Evolutionary conservation across 306 rosid genomes (phyloP), one percentile per base, ranked within the genome.

Genomic region (Arachis hypogaea): DNA sequence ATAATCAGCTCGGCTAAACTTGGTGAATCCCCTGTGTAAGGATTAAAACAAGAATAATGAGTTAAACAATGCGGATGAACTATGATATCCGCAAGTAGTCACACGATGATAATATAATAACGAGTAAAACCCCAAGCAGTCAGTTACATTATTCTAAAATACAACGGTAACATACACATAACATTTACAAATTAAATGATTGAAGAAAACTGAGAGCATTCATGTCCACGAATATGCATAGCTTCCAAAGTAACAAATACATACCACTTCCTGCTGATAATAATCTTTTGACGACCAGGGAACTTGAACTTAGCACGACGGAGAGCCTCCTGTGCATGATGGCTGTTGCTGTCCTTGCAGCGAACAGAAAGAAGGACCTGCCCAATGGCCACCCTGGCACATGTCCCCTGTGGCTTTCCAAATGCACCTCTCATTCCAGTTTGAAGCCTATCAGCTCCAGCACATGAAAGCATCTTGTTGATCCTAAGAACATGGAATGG

Each of bases 391-490:
- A 90, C 93, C 38, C 97, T 81, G 8, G 97, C 93, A 65, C 93
- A 88, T 0, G 85, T 79, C 0, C 97, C 97, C 7, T 64, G 92
- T 11, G 97, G 97, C 82, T 88, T 90, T 44, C 87, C 83, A 65
- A 80, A 92, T 0, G 98, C 98, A 50, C 96, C 96, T 45, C 96
- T 88, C 96, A 92, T 92, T 0, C 97, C 96, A 28, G 96, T 92
- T 83, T 92, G 96, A 59, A 92, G 97, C 97, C 97, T 92, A 86
- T 81, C 82, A 59, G 79, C 85, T 69, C 87, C 85, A 49, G 83
- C 83, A 61, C 85, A 77, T 4, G 82, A 83, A 78, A 83, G 96
- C 96, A 92, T 92, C 75, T 92, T 92, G 83, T 92, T 92, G 64
- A 92, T 92, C 9, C 97, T 82, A 29, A 92, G 84, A 61, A 92